Evolutionary conservation across 306 rosid species (phyloP), one percentile per base, ranked within the genome.

Genomic region (Dalbergia cultrata): DNA sequence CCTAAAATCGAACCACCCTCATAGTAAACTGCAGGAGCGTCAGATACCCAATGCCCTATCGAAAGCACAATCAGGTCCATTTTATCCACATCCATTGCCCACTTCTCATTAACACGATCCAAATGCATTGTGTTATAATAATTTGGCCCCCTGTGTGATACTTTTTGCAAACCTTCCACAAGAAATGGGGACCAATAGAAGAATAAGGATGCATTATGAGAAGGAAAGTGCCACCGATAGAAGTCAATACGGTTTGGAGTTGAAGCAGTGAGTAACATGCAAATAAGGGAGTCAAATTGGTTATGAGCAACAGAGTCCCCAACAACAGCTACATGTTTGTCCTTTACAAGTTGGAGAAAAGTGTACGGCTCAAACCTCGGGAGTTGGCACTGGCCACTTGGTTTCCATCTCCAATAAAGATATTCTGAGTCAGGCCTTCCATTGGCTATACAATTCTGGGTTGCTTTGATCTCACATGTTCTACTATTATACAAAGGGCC

Each of bases 331-430:
- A 90, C 16, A 61, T 90, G 90, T 54, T 82, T 91, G 92, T 89
- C 85, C 3, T 34, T 75, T 49, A 85, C 47, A 47, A 90, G 77
- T 34, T 76, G 74, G 33, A 93, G 90, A 19, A 91, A 93, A 67
- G 87, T 74, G 45, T 56, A 43, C 16, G 98, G 95, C 34, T 91
- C 91, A 81, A 93, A 93, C 92, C 90, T 91, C 37, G 92, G 88
- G 22, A 91, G 80, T 13, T 16, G 13, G 61, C 98, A 93, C 7
- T 87, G 39, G 31, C 3, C 31, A 31, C 59, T 85, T 3, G 98
- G 98, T 63, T 87, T 85, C 98, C 98, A 94, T 77, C 90, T 89
- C 94, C 95, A 92, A 1, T 82, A 70, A 70, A 94, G 97, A 67
- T 87, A 92, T 39, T 81, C 87, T 50, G 70, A 69, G 64, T 94